Percentiles rank a stretch among this genome's conserved stretches.
Conservation (phyloP, 2,329 filamentous ascomycete genomes). For the Mariannaea sp. region DNA sequence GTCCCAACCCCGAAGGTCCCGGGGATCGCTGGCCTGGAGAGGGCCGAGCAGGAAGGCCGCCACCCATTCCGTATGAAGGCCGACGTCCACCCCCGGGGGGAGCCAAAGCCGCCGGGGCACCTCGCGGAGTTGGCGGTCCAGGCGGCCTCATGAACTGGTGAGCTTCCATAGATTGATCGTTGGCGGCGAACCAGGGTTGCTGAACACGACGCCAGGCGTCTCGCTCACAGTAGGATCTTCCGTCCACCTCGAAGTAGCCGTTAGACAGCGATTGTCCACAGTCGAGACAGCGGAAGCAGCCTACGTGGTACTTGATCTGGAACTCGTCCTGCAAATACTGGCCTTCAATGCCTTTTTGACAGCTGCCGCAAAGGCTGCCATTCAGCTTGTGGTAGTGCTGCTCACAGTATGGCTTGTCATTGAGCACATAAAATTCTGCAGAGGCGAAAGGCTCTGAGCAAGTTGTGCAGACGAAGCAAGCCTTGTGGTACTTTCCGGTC, state of each 20-base stretch:
- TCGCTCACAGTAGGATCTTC: slow-evolving; percentile 81
- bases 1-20: slow-evolving; percentile 3
- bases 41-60: neutral
- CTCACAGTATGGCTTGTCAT: slow-evolving; percentile 87
- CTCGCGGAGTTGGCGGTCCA: slow-evolving; percentile 16
- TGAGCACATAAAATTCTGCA: slow-evolving; percentile 88
- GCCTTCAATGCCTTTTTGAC: slow-evolving; percentile 86
- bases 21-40: neutral
- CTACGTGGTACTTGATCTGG: slow-evolving; percentile 80
- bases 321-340: slow-evolving; percentile 86
- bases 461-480: slow-evolving; percentile 89
- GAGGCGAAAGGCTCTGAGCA: slow-evolving; percentile 83
- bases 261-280: slow-evolving; percentile 76
- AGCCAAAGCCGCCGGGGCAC: slow-evolving; percentile 13
- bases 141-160: slow-evolving; percentile 27
- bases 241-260: slow-evolving; percentile 90
- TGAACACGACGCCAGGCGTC: slow-evolving; percentile 71
- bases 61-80: slow-evolving; percentile 30
- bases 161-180: slow-evolving; percentile 7
- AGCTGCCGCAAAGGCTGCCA: slow-evolving; percentile 80
- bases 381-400: slow-evolving; percentile 93
- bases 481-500: slow-evolving; percentile 92
- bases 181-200: slow-evolving; percentile 25
- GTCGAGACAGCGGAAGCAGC: slow-evolving; percentile 83
- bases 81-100: slow-evolving; percentile 27